Evolutionary conservation across 768 basidiomycete species (phyloP).

Genomic region (Sarcodon aspratus): DNA sequence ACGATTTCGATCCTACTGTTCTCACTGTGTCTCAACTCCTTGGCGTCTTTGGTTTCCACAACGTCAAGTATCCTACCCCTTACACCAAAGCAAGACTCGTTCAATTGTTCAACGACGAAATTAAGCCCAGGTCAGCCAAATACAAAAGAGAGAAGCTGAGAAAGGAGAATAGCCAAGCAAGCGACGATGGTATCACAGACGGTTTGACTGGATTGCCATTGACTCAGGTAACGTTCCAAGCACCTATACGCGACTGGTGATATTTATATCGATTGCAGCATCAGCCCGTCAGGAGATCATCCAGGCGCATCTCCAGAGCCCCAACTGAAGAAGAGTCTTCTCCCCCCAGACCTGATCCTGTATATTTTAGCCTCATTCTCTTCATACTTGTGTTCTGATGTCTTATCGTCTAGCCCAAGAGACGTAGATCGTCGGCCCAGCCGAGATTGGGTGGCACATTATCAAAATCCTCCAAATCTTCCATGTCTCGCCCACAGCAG

Average conservation of each 20-base stretch:
- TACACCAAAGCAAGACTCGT: constrained; percentile 73
- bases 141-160: constrained; percentile 54
- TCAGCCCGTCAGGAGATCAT: constrained; percentile 37
- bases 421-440: constrained; percentile 71
- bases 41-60: constrained; percentile 68
- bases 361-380: constrained; percentile 21
- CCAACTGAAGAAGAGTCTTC: constrained; percentile 30
- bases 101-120: constrained; percentile 66
- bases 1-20: constrained; percentile 60
- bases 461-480: constrained; percentile 19
- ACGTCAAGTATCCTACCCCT: constrained; percentile 60
- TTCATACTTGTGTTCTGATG: constrained; percentile 5
- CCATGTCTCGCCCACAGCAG: constrained; percentile 22
- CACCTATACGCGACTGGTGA: not conserved
- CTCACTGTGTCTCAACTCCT: constrained; percentile 77
- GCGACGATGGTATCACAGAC: constrained; percentile 75
- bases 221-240: constrained; percentile 31
- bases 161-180: constrained; percentile 59
- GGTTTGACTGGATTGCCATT: constrained; percentile 72
- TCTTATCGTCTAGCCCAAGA: constrained; percentile 44
- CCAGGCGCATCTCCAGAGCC: constrained; percentile 52
- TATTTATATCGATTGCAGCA: not conserved
- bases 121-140: constrained; percentile 45
- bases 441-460: constrained; percentile 47
- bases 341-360: constrained; percentile 37